Evolutionary conservation across 805 yeast species (phyloP).

Genomic region (Vanderwaltozyma verrucispora): DNA sequence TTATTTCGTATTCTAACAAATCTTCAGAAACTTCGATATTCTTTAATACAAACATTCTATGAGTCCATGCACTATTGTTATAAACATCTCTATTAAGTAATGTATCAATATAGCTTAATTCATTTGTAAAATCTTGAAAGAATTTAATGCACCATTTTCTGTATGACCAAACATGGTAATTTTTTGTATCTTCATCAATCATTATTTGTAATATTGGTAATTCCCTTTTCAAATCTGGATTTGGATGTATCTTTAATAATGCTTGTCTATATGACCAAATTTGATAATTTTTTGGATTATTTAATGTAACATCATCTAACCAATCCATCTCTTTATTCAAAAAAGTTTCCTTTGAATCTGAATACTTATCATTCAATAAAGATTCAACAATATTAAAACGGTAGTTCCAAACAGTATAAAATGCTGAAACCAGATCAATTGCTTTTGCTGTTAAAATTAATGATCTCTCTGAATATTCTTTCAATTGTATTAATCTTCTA

Average conservation of each 20-base stretch:
- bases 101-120: conserved; percentile 39
- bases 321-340: conserved; percentile 55
- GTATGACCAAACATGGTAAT: conserved; percentile 95
- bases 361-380: conserved; percentile 15
- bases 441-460: conserved; percentile 52
- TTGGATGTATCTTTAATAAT: conserved; percentile 35
- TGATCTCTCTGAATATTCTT: conserved; percentile 66
- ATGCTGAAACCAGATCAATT: conserved; percentile 70
- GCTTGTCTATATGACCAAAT: conserved; percentile 91
- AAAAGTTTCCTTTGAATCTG: conserved; percentile 3
- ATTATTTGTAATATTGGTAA: conserved; percentile 53
- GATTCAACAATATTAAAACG: conserved; percentile 41
- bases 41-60: conserved; percentile 52
- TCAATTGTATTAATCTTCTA: conserved; percentile 44
- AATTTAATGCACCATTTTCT: conserved; percentile 68
- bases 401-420: conserved; percentile 83
- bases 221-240: conserved; percentile 38
- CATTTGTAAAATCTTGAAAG: conserved; percentile 41
- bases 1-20: conserved; percentile 37
- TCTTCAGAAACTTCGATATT: conserved; percentile 13
- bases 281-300: conserved; percentile 85
- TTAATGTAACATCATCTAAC: conserved; percentile 66
- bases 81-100: conserved; percentile 54
- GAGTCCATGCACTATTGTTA: conserved; percentile 93
- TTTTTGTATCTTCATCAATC: conserved; percentile 72